Evolutionary conservation across 805 yeast genomes (phyloP).

Genomic region (Candida caryicola): DNA sequence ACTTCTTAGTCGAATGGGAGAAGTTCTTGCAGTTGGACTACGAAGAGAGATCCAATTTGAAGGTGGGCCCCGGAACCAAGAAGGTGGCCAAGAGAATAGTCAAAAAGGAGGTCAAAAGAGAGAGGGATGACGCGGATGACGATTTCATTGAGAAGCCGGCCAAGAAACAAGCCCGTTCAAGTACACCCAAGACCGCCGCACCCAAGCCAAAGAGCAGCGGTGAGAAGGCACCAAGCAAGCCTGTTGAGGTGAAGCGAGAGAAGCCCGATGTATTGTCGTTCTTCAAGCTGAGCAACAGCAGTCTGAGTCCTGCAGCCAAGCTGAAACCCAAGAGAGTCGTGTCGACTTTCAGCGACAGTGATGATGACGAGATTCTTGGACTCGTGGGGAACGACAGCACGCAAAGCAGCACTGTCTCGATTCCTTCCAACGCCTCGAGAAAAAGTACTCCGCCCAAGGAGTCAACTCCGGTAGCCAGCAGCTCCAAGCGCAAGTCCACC

Average conservation of each 20-base stretch:
- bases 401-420: background rate
- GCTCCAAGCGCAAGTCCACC: conserved; percentile 3
- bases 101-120: conserved; percentile 11
- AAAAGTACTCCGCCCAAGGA: conserved; percentile 2
- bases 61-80: conserved; percentile 44
- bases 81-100: conserved; percentile 27
- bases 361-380: conserved; percentile 32
- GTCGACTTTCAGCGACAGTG: conserved; percentile 30
- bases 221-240: conserved; percentile 1
- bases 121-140: conserved; percentile 9
- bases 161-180: conserved; percentile 2
- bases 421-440: conserved; percentile 1
- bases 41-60: conserved; percentile 50
- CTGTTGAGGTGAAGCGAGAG: conserved; percentile 6
- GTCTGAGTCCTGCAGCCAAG: conserved; percentile 3
- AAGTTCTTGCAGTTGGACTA: conserved; percentile 65
- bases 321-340: conserved; percentile 9
- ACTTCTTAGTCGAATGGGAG: conserved; percentile 63
- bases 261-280: conserved; percentile 17
- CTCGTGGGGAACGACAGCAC: background rate
- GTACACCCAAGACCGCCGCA: background rate
- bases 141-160: conserved; percentile 4
- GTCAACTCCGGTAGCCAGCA: conserved; percentile 1
- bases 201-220: background rate
- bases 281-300: conserved; percentile 9